Conservation (phyloP, 305 asterid species). For the Fraxinus nigra region DNA sequence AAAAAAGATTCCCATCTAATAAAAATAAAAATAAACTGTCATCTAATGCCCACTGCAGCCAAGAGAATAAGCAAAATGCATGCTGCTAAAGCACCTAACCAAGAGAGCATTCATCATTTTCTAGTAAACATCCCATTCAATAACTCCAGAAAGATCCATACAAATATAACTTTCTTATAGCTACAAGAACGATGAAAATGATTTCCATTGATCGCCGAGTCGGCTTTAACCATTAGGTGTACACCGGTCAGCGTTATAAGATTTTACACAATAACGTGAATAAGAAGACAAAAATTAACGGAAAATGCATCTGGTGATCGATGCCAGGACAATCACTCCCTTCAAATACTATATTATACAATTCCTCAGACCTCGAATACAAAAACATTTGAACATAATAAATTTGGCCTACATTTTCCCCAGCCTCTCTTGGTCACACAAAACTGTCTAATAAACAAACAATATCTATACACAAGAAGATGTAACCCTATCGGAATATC, state of each 20-base stretch:
- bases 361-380: background rate
- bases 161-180: background rate
- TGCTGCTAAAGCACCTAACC: background rate
- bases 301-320: background rate
- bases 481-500: background rate
- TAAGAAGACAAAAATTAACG: background rate
- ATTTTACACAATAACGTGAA: background rate
- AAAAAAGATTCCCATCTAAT: background rate
- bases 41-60: background rate
- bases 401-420: background rate
- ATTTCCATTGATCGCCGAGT: background rate
- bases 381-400: background rate
- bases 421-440: background rate
- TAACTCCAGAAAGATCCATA: background rate
- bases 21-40: background rate
- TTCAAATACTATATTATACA: background rate
- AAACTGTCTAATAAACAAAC: background rate
- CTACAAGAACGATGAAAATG: background rate
- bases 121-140: background rate
- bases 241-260: background rate
- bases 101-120: background rate
- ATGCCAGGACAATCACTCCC: background rate
- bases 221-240: background rate
- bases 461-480: background rate
- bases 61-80: background rate